Conservation (phyloP, 2,329 filamentous ascomycete species). For the Aspergillus fructus region DNA sequence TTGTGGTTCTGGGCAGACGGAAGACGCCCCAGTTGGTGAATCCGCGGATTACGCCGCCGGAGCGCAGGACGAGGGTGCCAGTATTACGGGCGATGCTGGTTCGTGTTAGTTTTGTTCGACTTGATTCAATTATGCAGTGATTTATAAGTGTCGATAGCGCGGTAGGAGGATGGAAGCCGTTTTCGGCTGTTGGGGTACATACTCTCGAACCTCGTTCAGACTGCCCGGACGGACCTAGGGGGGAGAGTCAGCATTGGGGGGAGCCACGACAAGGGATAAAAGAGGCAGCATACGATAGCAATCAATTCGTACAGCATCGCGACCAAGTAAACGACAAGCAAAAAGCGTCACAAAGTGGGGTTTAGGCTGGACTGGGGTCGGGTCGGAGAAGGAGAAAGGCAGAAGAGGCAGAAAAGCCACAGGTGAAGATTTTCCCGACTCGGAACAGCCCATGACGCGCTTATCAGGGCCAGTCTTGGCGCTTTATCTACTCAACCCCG, state of each 20-base stretch:
- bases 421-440: slow-evolving; percentile 21
- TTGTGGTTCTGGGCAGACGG: slow-evolving; percentile 74
- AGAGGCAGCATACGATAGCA: slow-evolving; percentile 69
- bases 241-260: slow-evolving; percentile 18
- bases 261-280: not conserved
- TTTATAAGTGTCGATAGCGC: not conserved
- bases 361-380: slow-evolving; percentile 19
- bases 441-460: slow-evolving; percentile 7
- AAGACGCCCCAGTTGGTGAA: slow-evolving; percentile 95
- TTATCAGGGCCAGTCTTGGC: slow-evolving; percentile 26
- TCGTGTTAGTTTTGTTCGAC: not conserved
- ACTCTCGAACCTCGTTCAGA: slow-evolving; percentile 94
- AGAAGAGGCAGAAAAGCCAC: not conserved
- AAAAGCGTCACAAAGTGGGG: slow-evolving; percentile 9
- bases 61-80: slow-evolving; percentile 76
- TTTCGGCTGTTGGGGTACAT: slow-evolving; percentile 37
- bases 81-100: slow-evolving; percentile 81
- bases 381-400: slow-evolving; percentile 11
- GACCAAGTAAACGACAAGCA: slow-evolving; percentile 4
- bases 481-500: slow-evolving; percentile 15
- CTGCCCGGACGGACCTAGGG: slow-evolving; percentile 87
- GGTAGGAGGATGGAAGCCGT: not conserved
- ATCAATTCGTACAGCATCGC: slow-evolving; percentile 96
- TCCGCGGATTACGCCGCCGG: slow-evolving; percentile 86
- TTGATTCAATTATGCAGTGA: not conserved